Conservation (phyloP, 441 rosid genomes). For the Gossypium trilobum region DNA sequence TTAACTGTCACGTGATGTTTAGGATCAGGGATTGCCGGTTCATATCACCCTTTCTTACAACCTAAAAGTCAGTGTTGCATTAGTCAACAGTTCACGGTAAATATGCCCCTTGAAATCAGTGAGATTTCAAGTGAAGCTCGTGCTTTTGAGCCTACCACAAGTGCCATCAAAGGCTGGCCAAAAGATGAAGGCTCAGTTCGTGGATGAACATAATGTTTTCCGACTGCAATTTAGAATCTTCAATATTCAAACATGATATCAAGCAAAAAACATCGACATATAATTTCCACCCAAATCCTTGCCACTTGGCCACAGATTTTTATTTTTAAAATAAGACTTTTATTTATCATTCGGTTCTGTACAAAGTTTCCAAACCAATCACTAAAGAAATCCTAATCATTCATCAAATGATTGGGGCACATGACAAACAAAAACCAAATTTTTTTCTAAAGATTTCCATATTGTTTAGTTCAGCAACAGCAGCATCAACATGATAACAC, state of each 20-base stretch:
- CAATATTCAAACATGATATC: neutral
- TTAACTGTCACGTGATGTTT: neutral
- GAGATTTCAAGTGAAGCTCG: neutral
- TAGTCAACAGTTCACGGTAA: neutral
- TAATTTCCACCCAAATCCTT: neutral
- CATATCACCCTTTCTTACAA: neutral
- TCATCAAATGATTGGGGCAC: constrained; percentile 17
- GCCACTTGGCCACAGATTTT: neutral
- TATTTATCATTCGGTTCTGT: constrained; percentile 19
- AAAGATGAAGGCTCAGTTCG: neutral
- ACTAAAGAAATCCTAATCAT: constrained; percentile 14
- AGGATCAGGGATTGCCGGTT: neutral
- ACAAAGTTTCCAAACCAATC: constrained; percentile 33
- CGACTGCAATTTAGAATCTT: neutral
- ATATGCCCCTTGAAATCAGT: neutral
- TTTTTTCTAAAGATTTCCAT: constrained; percentile 23
- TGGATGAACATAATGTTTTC: neutral
- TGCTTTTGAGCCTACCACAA: neutral
- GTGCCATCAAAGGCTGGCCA: neutral
- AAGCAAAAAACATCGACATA: neutral
- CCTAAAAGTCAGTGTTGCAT: neutral
- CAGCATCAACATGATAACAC: constrained; percentile 22
- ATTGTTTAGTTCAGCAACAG: constrained; percentile 22
- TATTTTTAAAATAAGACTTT: neutral
- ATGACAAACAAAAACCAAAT: constrained; percentile 23